Conservation (phyloP, 208 protist genomes). For the Naegleria lovaniensis region DNA sequence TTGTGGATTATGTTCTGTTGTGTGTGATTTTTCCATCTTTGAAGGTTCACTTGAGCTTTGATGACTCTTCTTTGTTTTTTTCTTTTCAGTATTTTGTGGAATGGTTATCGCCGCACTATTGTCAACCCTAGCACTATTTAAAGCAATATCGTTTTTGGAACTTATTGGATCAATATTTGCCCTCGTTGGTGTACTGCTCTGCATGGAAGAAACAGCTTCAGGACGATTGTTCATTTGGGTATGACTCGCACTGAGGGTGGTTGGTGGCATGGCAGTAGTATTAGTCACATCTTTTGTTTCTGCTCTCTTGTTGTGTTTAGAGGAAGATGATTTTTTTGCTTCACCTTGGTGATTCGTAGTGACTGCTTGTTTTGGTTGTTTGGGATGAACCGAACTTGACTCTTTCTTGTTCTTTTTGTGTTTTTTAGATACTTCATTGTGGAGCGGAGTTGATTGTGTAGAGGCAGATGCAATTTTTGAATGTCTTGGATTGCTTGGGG, state of each 20-base stretch:
- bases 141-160: no score
- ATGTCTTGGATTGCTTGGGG: not conserved
- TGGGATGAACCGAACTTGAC: not conserved
- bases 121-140: no score
- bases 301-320: not conserved
- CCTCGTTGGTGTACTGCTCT: no score
- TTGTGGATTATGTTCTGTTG: no score
- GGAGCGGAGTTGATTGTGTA: not conserved
- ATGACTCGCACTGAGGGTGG: not conserved
- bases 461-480: not conserved
- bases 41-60: no score
- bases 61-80: no score
- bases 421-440: not conserved
- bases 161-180: no score
- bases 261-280: not conserved
- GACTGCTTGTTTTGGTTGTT: not conserved
- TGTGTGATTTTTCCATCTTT: no score
- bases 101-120: no score
- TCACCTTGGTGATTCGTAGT: not conserved
- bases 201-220: no score
- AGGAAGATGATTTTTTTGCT: not conserved
- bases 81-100: no score
- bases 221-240: not conserved
- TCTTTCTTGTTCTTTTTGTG: not conserved
- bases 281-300: not conserved